phyloP scores from a whole-genome alignment of 305 asterid species.

The Nicotiana rustica region DNA sequence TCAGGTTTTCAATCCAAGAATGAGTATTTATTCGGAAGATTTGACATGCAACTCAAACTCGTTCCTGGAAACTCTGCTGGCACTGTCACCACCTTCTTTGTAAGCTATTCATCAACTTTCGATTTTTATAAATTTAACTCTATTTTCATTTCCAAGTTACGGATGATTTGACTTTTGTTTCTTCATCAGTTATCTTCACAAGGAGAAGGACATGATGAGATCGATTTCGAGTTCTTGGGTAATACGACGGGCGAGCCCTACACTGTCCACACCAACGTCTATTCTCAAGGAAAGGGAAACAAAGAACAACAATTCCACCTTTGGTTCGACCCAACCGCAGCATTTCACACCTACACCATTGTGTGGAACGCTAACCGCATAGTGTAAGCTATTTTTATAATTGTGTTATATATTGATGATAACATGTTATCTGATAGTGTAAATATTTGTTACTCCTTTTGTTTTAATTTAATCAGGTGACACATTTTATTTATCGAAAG shows the following conservation, averaged over 20 bases:
- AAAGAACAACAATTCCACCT: slow-evolving; percentile 60
- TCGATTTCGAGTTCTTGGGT: slow-evolving; percentile 65
- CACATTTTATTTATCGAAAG: no score
- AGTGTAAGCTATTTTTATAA: slow-evolving; percentile 43
- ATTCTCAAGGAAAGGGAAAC: slow-evolving; percentile 56
- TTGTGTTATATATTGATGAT: no score
- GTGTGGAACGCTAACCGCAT: slow-evolving; percentile 56
- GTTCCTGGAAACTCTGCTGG: slow-evolving; percentile 57
- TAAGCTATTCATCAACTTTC: not conserved
- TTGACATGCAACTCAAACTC: slow-evolving; percentile 60
- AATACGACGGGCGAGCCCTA: slow-evolving; percentile 54
- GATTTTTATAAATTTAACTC: no score
- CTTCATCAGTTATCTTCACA: slow-evolving; percentile 49
- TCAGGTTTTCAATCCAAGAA: slow-evolving; percentile 61
- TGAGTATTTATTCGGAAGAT: slow-evolving; percentile 51
- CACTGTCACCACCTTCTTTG: slow-evolving; percentile 61
- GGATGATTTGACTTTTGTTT: no score
- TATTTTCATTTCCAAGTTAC: no score
- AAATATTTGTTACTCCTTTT: no score
- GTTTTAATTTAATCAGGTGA: no score
- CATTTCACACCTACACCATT: slow-evolving; percentile 64
- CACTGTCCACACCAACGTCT: slow-evolving; percentile 58
- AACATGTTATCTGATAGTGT: no score
- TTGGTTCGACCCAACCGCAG: slow-evolving; percentile 62
- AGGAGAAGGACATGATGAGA: slow-evolving; percentile 56